A percentile compares a stretch with the other conserved stretches of the same genome.
These are phyloP conservation scores for Erodium trifolium DNA, from an alignment of 441 rosid species.

Conservation along the genomic window DNA sequence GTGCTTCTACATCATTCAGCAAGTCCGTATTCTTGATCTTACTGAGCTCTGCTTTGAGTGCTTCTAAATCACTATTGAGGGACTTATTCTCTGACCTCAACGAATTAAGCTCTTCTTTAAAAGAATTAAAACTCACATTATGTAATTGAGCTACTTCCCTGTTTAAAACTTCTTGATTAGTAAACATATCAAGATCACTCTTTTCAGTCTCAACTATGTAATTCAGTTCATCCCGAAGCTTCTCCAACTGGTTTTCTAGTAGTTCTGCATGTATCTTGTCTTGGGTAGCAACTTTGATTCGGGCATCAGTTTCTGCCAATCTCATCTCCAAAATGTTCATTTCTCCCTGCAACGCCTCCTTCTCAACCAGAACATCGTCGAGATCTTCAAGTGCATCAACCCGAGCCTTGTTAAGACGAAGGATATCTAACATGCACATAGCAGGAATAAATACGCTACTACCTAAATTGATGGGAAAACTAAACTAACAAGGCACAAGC, in stretches of 20 bases:
- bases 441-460: not conserved
- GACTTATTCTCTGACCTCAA: constrained; percentile 56
- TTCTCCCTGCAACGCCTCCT: constrained; percentile 68
- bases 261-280: constrained; percentile 64
- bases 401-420: constrained; percentile 79
- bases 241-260: constrained; percentile 63
- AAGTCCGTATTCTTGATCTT: constrained; percentile 3
- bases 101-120: constrained; percentile 50
- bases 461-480: not conserved
- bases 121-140: constrained; percentile 33
- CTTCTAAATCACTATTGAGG: constrained; percentile 59
- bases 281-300: constrained; percentile 60
- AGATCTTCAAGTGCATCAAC: constrained; percentile 70
- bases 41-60: constrained; percentile 45
- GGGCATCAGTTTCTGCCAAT: constrained; percentile 79
- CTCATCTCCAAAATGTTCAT: constrained; percentile 56
- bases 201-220: constrained; percentile 27
- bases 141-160: constrained; percentile 26
- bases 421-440: constrained; percentile 45
- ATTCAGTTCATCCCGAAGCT: constrained; percentile 47
- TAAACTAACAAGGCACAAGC: constrained; percentile 4
- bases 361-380: constrained; percentile 55
- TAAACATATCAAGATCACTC: constrained; percentile 21
- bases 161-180: constrained; percentile 20
- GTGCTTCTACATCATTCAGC: not conserved